Evolutionary conservation across 106 monocot species (phyloP).

Genomic region (Dendrobium catenatum): DNA sequence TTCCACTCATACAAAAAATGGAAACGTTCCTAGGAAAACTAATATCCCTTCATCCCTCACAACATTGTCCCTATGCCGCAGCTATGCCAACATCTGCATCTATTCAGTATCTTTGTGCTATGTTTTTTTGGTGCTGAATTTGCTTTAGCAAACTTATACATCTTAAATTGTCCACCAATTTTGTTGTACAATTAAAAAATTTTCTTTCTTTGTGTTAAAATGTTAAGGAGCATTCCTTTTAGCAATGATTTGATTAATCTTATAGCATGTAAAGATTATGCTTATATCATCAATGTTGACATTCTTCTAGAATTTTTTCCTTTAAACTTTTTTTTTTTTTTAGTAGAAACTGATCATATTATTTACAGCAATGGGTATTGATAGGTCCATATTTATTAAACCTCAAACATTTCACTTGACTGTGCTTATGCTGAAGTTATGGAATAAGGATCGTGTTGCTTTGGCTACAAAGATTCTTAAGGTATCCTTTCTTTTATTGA

Average conservation of each 20-base stretch:
- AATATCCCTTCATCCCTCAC: background rate
- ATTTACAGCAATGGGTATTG: slow-evolving; percentile 66
- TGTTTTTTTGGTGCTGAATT: background rate
- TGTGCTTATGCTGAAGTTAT: slow-evolving; percentile 93
- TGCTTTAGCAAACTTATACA: background rate
- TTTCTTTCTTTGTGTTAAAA: background rate
- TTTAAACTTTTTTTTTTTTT: background rate
- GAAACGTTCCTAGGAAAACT: no score
- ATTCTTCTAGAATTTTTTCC: background rate
- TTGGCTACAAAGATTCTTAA: slow-evolving; percentile 73
- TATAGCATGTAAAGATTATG: background rate
- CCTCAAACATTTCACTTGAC: slow-evolving; percentile 94
- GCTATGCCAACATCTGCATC: background rate
- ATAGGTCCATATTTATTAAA: slow-evolving; percentile 90
- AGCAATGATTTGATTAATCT: background rate
- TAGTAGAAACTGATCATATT: background rate
- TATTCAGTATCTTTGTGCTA: background rate
- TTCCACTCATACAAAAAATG: no score
- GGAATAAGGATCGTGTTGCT: slow-evolving; percentile 79
- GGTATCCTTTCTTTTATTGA: slow-evolving; percentile 26
- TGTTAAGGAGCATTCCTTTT: background rate
- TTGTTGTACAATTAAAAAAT: background rate
- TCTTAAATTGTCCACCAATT: background rate
- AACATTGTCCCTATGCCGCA: background rate
- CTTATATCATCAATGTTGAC: background rate